Conservation (phyloP, 2,329 filamentous ascomycete species). For the Ceratocystis destructans region DNA sequence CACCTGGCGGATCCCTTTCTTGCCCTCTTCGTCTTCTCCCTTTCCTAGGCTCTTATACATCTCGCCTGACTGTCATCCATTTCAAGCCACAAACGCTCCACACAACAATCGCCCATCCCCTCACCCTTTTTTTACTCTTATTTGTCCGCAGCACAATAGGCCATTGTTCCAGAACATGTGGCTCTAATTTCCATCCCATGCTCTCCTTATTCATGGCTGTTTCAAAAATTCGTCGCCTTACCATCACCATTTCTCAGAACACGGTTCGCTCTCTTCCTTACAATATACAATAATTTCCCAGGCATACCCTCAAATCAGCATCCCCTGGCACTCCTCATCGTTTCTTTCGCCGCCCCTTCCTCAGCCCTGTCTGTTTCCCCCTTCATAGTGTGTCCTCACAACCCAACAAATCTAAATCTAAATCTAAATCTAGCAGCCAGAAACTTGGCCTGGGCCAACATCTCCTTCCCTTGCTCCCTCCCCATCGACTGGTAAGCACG, state of each 20-base stretch:
- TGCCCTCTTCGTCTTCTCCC: not conserved
- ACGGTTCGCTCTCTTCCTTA: slow-evolving; percentile 6
- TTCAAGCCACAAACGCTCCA: not conserved
- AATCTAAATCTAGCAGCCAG: not conserved
- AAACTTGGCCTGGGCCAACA: not conserved
- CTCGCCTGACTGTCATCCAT: not conserved
- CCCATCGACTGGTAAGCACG: not conserved
- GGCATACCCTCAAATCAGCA: not conserved
- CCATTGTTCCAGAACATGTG: slow-evolving; percentile 9
- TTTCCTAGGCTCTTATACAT: not conserved
- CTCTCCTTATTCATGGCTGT: slow-evolving; percentile 7
- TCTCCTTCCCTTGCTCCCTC: not conserved
- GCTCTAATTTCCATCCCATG: slow-evolving; percentile 6
- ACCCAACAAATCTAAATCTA: not conserved
- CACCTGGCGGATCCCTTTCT: not conserved
- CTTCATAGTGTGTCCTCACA: not conserved
- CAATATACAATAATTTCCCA: not conserved
- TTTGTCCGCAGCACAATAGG: not conserved
- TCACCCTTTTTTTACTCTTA: slow-evolving; percentile 4
- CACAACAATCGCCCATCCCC: not conserved
- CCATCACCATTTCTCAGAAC: slow-evolving; percentile 11
- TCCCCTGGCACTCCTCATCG: not conserved
- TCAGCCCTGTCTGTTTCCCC: not conserved
- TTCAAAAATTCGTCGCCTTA: slow-evolving; percentile 2
- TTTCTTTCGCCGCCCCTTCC: not conserved